Percentiles rank a stretch among this genome's conserved stretches.
These are phyloP conservation scores for Carex scoparia DNA, from an alignment of 176 grass and related monocot species.

Conservation along the genomic window DNA sequence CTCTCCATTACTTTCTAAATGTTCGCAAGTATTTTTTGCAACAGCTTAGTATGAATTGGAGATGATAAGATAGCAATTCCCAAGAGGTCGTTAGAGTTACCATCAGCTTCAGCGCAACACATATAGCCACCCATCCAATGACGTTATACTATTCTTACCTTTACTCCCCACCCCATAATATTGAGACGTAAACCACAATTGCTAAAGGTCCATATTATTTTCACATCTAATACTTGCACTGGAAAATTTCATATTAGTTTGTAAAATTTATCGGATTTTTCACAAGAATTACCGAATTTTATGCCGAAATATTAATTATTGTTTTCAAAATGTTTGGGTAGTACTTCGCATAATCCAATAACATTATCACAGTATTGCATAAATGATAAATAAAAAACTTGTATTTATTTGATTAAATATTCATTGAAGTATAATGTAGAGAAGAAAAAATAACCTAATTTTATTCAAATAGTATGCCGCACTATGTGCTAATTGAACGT, in stretches of 20 bases:
- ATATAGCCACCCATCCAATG: too few relatives aligned
- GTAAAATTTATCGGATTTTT: background rate
- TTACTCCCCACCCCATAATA: background rate
- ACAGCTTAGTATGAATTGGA: background rate
- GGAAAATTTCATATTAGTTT: background rate
- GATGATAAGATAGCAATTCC: background rate
- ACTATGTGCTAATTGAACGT: background rate
- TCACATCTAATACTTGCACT: conserved; percentile 4
- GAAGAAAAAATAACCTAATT: background rate
- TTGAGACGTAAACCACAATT: background rate
- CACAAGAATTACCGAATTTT: background rate
- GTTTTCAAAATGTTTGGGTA: background rate
- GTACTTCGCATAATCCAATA: background rate
- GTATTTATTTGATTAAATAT: background rate
- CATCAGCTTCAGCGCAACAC: too few relatives aligned
- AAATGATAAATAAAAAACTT: background rate
- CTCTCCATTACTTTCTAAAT: background rate
- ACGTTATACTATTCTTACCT: too few relatives aligned
- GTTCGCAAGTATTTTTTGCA: background rate
- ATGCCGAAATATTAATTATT: background rate
- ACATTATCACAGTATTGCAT: background rate
- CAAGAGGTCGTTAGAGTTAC: conserved; percentile 1
- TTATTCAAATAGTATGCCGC: background rate
- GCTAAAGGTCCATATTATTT: background rate
- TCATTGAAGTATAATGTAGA: background rate